Conservation (phyloP, 2,329 filamentous ascomycete species). For the Fusarium sp. region DNA sequence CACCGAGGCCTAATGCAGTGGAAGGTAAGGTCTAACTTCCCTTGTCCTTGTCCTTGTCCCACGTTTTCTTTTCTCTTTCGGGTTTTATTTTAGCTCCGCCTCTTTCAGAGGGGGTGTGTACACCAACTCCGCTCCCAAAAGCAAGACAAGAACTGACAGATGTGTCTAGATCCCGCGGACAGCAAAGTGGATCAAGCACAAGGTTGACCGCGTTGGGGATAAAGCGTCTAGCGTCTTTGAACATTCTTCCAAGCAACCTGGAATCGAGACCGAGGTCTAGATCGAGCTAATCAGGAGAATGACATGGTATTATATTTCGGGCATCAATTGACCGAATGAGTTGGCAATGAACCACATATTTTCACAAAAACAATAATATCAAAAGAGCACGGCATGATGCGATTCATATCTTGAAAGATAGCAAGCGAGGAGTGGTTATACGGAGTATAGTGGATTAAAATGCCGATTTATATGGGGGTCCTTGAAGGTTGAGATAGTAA, state of each 20-base stretch:
- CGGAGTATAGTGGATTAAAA: background rate
- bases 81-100: constrained; percentile 16
- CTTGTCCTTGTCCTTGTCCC: constrained; percentile 4
- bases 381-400: background rate
- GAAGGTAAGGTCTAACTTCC: constrained; percentile 50
- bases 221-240: constrained; percentile 66
- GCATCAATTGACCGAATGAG: constrained; percentile 2
- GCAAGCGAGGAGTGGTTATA: constrained; percentile 22
- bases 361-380: constrained; percentile 3
- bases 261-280: constrained; percentile 75
- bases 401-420: constrained; percentile 12
- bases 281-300: constrained; percentile 20
- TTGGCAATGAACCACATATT: background rate
- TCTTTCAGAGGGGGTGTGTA: constrained; percentile 9
- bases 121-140: background rate
- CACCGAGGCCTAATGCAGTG: constrained; percentile 80
- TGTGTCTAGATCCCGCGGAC: constrained; percentile 52
- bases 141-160: constrained; percentile 26
- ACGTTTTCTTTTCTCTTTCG: background rate
- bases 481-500: constrained; percentile 15
- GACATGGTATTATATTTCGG: constrained; percentile 4
- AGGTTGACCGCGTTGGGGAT: constrained; percentile 65
- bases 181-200: constrained; percentile 62
- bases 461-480: background rate
- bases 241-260: constrained; percentile 65